A percentile compares a stretch with the other conserved stretches of the same genome.
phyloP scores from a whole-genome alignment of 176 grass and related monocot species.

The Hordeum marinum region DNA sequence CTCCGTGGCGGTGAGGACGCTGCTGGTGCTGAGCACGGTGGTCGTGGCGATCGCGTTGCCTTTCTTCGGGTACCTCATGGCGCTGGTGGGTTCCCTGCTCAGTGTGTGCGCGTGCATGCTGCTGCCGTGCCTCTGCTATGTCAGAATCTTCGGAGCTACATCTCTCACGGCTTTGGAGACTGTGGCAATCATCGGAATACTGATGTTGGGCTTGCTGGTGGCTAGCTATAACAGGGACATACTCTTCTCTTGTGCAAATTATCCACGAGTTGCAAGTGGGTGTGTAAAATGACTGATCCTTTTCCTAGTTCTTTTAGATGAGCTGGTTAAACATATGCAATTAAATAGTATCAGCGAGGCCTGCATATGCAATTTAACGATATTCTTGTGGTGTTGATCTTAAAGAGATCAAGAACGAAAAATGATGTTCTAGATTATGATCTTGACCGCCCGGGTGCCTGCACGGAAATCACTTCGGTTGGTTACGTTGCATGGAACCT shows the following conservation, averaged over 20 bases:
- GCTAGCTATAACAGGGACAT: conserved; percentile 37
- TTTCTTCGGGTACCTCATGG: conserved; percentile 67
- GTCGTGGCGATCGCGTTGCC: conserved; percentile 43
- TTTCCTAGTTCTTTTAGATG: not conserved
- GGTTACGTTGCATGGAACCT: too few species aligned
- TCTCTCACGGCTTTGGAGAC: not conserved
- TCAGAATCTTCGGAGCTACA: conserved; percentile 26
- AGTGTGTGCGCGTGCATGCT: conserved; percentile 42
- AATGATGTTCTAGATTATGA: too few species aligned
- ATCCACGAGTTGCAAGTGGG: not conserved
- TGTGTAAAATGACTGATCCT: not conserved
- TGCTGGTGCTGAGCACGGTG: conserved; percentile 52
- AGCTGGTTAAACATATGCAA: not conserved
- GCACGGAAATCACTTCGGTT: too few species aligned
- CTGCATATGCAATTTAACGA: too few species aligned
- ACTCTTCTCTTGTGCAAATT: conserved; percentile 39
- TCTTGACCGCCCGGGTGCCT: too few species aligned
- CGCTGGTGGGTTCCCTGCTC: conserved; percentile 45
- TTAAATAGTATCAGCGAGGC: not conserved
- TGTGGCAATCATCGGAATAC: conserved; percentile 16
- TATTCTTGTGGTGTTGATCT: too few species aligned
- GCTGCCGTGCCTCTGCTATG: conserved; percentile 53
- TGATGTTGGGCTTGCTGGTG: conserved; percentile 30
- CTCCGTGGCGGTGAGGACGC: conserved; percentile 16
- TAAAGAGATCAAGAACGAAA: too few species aligned